Evolutionary conservation across 345 rosid genomes (phyloP), one percentile per base, ranked within the genome.

Genomic region (Carallia brachiata): DNA sequence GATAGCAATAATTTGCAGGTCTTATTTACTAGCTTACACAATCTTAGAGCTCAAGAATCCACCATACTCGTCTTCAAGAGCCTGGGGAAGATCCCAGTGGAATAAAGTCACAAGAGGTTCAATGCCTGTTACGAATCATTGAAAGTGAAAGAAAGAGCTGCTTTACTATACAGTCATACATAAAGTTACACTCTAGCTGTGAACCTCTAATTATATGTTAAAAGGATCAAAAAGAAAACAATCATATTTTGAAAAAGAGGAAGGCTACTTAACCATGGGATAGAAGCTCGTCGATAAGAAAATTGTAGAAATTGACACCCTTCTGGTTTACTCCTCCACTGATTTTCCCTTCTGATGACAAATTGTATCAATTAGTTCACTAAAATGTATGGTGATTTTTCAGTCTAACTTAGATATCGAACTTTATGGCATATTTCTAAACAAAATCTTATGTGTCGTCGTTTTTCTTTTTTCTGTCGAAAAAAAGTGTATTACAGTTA

Each of bases 21-120:
- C 10, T 40, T 40, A 40, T 7, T 17, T 52, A 19, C 10, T 54
- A 3, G 3, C 78, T 81, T 79, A 79, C 85, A 81, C 82, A 70
- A 81, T 70, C 9, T 57, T 70, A 2, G 71, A 63, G 13, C 79
- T 80, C 48, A 78, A 77, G 55, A 84, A 79, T 36, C 88, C 85
- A 16, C 84, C 85, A n/a, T 84, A 84, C 39, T 84, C 77, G 66
- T 81, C 80, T 73, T 84, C 82, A 39, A 84, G 79, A 6, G 57
- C 73, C 70, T 79, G 87, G 6, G 87, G 87, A 73, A 82, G 72
- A 66, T 84, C 87, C 85, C 83, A 81, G 28, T 84, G 88, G 52
- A 79, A 77, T 0, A 81, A 12, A 1, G 85, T 81, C 17, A 61
- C 77, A 54, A 79, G 75, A 27, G 88, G 88, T 37, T 81, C 69